Base-by-base conservation (phyloP, 805 yeast genomes). In the Ogataea minuta region DNA sequence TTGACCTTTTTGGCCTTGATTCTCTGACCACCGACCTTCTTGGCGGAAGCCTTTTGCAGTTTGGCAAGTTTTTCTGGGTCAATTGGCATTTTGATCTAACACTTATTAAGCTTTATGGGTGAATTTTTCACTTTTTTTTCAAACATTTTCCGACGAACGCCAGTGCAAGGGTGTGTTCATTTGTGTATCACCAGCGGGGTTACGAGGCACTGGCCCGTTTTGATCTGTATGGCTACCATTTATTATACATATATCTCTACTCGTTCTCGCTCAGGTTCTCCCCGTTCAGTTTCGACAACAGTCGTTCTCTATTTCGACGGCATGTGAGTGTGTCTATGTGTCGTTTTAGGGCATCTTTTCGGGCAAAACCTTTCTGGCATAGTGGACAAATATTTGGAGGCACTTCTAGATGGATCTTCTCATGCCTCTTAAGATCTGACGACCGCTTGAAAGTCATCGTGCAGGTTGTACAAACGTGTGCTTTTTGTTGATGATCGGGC, bases 1-100 rank as follows among this genome's bases (percentile, higher is more conserved):
- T 70, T 71, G 55, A 71, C 63, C 76, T 88, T 87, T 79, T 84
- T 84, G 66, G 85, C 84, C 79, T 87, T 86, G 65, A 95, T 83
- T 78, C 99, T 89, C 67, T 90, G 83, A 61, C 64, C 71, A 61
- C 90, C 93, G 57, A 84, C 81, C 63, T 93, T 90, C 74, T 77
- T 82, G 68, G 85, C 77, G 61, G 85, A 77, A 55, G 84, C 76
- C 70, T 85, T 86, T 67, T 88, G 95, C 68, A 90, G 78, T 73
- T 85, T 88, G 59, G 95, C 95, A 73, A 84, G 74, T 73, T 87
- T 88, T 70, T 84, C 96, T 74, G 90, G 95, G 72, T 89, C 96
- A 67, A 84, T 75, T 68, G 90, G 90, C 95, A 84, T 84, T 41
- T 37, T 52, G 27, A 16, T 28, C 17, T 12, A 20, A 21, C 29